phyloP scores from a whole-genome alignment of 192 early-diverging fungal species.

The Backusella luteola region DNA sequence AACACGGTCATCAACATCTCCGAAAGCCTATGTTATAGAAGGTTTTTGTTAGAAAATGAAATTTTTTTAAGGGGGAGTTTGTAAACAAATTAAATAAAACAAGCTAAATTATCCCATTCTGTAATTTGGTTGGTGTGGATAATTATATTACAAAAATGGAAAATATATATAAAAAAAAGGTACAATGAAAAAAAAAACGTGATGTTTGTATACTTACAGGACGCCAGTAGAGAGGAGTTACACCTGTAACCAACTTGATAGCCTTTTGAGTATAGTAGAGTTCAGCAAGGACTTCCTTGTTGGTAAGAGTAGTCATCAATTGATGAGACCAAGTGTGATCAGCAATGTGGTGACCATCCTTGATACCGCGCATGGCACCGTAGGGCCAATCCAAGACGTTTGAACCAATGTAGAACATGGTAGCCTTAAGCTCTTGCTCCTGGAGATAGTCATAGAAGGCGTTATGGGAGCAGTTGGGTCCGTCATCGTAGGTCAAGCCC shows the following conservation, averaged over 20 bases:
- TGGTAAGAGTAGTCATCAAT: slow-evolving; percentile 46
- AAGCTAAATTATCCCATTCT: not conserved
- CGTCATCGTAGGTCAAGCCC: slow-evolving; percentile 65
- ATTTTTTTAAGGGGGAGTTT: not conserved
- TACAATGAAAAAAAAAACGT: not conserved
- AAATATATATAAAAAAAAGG: not conserved
- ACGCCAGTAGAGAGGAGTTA: slow-evolving; percentile 38
- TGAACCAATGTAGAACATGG: slow-evolving; percentile 63
- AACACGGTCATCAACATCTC: slow-evolving; percentile 61
- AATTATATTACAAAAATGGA: not conserved
- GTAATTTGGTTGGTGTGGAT: not conserved
- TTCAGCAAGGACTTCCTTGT: slow-evolving; percentile 53
- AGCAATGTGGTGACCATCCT: slow-evolving; percentile 60
- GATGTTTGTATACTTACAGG: slow-evolving; percentile 19
- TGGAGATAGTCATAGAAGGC: slow-evolving; percentile 46
- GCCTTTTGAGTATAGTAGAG: slow-evolving; percentile 49
- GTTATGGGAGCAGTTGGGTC: slow-evolving; percentile 47
- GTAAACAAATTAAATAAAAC: not conserved
- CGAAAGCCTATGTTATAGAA: slow-evolving; percentile 31
- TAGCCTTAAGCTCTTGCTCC: slow-evolving; percentile 47
- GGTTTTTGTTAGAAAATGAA: not conserved
- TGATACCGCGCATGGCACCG: slow-evolving; percentile 40
- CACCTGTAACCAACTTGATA: slow-evolving; percentile 40
- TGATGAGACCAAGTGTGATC: slow-evolving; percentile 62
- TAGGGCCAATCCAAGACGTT: slow-evolving; percentile 51